Evolutionary conservation across 179 eudicot genomes (phyloP), one percentile per base, ranked within the genome.

Genomic region (Silene noctiflora): DNA sequence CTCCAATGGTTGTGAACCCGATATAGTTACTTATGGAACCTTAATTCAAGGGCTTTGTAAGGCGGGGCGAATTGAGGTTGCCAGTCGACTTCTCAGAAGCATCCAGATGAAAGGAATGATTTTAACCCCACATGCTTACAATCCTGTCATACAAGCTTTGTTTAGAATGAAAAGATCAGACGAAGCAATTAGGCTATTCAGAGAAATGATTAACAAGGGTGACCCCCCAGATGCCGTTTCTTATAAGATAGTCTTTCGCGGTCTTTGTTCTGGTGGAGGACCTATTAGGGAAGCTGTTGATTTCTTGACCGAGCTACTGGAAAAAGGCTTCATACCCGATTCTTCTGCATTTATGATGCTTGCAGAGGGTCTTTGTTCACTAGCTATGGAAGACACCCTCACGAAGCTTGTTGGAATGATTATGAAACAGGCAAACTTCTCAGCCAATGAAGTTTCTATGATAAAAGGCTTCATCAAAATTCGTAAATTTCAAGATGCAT

Each of bases 1-100:
- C 27, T 82, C 97, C 68, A 89, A 85, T 77, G 99, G 96, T 71
- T 92, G 99, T 79, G 99, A 95, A 69, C 95, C 97, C 0, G 97
- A 95, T 85, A 79, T 87, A 55, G 95, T 91, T 56, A 95, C 99
- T 10, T 95, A 95, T 55, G 95, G 97, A 29, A 89, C 97, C 69
- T 79, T 95, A 27, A 89, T 95, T 72, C 86, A 90, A 60, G 97
- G 97, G 33, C 86, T 95, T 10, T 95, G 99, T 78, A 93, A 82
- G 84, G 93, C 95, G 42, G 93, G 97, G 70, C 84, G 99, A 74
- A 73, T 84, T n/a, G 91, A 89, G 62, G 85, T 93, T 72, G 97
- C 97, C 2, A 81, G 81, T 76, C 86, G 82, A 84, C 96, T 95
- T 29, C 90, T 95, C 56, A 85, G 93, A 80, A 88, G 85, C 61